Evolutionary conservation across 2,329 filamentous ascomycete species (phyloP).

Genomic region (Nemania sp.): DNA sequence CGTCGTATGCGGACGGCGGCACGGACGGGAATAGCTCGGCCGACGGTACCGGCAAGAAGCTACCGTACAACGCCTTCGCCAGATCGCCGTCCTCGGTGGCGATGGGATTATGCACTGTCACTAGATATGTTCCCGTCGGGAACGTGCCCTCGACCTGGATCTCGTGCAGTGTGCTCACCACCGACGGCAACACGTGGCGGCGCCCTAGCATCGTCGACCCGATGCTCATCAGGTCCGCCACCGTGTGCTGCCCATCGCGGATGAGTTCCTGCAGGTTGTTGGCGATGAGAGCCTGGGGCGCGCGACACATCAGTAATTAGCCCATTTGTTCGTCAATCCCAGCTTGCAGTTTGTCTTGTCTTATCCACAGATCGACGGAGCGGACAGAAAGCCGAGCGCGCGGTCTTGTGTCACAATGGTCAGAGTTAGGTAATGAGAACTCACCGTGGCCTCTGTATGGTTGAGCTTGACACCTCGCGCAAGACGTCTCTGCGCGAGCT

Average conservation of each 20-base stretch:
- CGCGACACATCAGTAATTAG: conserved; percentile 6
- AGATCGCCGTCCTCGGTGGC: conserved; percentile 84
- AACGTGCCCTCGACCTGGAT: conserved; percentile 96
- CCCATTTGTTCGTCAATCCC: background rate
- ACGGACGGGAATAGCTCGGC: conserved; percentile 68
- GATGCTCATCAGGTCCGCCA: conserved; percentile 90
- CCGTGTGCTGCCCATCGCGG: conserved; percentile 90
- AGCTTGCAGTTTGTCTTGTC: background rate
- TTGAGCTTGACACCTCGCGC: conserved; percentile 88
- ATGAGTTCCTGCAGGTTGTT: conserved; percentile 94
- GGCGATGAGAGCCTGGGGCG: conserved; percentile 71
- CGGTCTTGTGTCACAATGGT: too few relatives aligned
- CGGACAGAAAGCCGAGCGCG: too few relatives aligned
- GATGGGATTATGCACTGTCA: conserved; percentile 91
- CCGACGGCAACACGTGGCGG: conserved; percentile 84
- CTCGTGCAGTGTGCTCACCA: conserved; percentile 76
- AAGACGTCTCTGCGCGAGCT: conserved; percentile 83
- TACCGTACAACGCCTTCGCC: conserved; percentile 84
- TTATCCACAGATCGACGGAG: too few relatives aligned
- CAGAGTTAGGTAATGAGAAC: conserved; percentile 28
- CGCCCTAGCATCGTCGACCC: conserved; percentile 92
- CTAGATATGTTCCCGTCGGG: conserved; percentile 84
- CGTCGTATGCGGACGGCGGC: conserved; percentile 66
- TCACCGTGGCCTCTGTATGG: conserved; percentile 82
- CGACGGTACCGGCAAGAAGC: conserved; percentile 80